phyloP scores from a whole-genome alignment of 768 basidiomycete genomes.

The Tricholoma furcatifolium region DNA sequence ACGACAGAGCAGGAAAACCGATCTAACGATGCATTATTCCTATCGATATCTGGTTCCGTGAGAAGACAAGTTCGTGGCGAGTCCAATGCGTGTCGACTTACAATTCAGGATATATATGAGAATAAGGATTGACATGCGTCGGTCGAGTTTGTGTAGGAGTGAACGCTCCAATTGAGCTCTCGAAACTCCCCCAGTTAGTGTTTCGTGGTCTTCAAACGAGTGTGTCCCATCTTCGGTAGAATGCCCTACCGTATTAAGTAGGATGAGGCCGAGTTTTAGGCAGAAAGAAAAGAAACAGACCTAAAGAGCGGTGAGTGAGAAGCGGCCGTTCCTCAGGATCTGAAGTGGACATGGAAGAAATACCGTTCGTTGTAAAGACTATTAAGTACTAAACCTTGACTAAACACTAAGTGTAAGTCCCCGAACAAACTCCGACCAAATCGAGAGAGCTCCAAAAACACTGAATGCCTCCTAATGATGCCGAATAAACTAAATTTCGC shows the following conservation, averaged over 20 bases:
- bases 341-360: constrained; percentile 1
- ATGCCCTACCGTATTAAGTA: background rate
- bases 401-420: too few relatives aligned
- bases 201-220: background rate
- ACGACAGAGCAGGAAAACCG: background rate
- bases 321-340: constrained; percentile 14
- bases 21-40: constrained; percentile 59
- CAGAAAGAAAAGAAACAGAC: background rate
- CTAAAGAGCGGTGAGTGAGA: constrained; percentile 4
- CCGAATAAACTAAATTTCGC: too few relatives aligned
- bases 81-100: constrained; percentile 22
- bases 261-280: background rate
- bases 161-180: constrained; percentile 49
- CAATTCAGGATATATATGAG: constrained; percentile 53
- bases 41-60: constrained; percentile 53
- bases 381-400: too few relatives aligned
- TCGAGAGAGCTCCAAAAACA: too few relatives aligned
- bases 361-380: background rate
- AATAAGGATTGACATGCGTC: constrained; percentile 53
- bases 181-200: constrained; percentile 41
- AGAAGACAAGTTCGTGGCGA: background rate
- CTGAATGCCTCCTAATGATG: too few relatives aligned
- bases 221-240: too few relatives aligned
- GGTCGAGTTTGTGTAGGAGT: constrained; percentile 54
- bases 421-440: too few relatives aligned